These are phyloP conservation scores for Aspergillus viridinutans DNA, from an alignment of 2,329 filamentous ascomycete genomes.

Conservation along the genomic window DNA sequence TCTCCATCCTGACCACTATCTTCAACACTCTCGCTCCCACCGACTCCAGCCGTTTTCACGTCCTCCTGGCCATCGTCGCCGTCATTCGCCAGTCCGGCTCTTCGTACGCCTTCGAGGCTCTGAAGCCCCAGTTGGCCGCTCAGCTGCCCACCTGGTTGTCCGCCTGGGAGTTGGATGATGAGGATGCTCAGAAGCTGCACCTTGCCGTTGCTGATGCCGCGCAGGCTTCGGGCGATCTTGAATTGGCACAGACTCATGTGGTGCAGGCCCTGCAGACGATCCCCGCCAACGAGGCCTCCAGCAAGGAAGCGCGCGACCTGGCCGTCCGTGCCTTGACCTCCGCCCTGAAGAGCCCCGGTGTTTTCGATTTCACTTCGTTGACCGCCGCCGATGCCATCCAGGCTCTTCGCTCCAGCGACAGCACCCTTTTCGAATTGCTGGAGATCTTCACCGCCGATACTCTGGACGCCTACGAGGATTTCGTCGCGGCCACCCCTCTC, in stretches of 20 bases:
- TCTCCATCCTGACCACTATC: conserved; percentile 87
- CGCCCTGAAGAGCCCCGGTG: conserved; percentile 61
- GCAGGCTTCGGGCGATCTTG: conserved; percentile 69
- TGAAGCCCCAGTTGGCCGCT: conserved; percentile 75
- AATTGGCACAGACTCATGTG: conserved; percentile 71
- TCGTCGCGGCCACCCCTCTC: conserved; percentile 60
- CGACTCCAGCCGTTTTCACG: conserved; percentile 79
- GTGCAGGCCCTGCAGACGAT: conserved; percentile 74
- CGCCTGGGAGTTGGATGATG: conserved; percentile 76
- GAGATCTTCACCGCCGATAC: conserved; percentile 94
- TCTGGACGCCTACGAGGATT: conserved; percentile 92
- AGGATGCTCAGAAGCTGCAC: conserved; percentile 80
- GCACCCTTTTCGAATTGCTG: conserved; percentile 83
- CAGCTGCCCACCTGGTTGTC: conserved; percentile 75
- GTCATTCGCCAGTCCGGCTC: conserved; percentile 71
- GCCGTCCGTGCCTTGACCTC: conserved; percentile 62
- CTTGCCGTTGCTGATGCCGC: conserved; percentile 78
- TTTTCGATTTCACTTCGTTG: conserved; percentile 71
- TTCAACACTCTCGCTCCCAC: conserved; percentile 85
- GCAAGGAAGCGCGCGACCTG: conserved; percentile 54
- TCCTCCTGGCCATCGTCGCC: conserved; percentile 82
- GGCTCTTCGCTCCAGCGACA: conserved; percentile 77
- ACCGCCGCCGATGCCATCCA: conserved; percentile 73
- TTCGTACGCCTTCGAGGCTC: conserved; percentile 71
- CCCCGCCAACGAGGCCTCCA: conserved; percentile 54